phyloP scores from a whole-genome alignment of 495 filamentous ascomycete genomes.

The Neurospora terricola region DNA sequence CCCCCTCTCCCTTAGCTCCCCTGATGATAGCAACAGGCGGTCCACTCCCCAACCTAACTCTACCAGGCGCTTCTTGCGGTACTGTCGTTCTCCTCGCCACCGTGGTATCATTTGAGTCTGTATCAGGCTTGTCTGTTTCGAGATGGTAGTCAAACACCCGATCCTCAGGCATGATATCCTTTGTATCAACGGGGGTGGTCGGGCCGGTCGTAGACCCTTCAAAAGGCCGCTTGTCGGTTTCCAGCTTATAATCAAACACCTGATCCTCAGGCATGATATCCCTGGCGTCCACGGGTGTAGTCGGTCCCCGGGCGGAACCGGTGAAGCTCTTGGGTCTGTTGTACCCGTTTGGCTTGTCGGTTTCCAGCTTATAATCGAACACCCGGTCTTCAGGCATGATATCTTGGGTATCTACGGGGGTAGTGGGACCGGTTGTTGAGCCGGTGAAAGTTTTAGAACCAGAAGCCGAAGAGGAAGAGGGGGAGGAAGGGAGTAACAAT shows the following conservation, averaged over 20 bases:
- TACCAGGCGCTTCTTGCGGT: not conserved
- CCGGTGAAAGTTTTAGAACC: not conserved
- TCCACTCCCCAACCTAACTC: not conserved
- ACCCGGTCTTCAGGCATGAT: not conserved
- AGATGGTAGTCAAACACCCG: not conserved
- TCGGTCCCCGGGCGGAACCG: not conserved
- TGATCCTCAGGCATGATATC: not conserved
- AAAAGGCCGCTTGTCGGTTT: not conserved
- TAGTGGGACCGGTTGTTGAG: not conserved
- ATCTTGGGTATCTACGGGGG: not conserved
- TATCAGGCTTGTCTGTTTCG: not conserved
- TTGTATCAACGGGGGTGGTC: not conserved
- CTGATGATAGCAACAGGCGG: conserved; percentile 21
- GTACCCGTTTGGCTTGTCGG: not conserved
- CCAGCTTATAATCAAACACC: not conserved
- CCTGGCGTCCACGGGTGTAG: not conserved
- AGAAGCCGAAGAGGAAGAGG: not conserved
- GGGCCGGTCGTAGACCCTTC: not conserved
- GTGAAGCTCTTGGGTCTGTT: not conserved
- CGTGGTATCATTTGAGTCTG: not conserved
- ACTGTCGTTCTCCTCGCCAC: not conserved
- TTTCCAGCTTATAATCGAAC: not conserved
- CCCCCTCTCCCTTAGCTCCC: not conserved
- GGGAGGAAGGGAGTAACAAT: not conserved
- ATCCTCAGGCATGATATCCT: not conserved